Evolutionary conservation across 805 yeast genomes (phyloP).

Genomic region (Wickerhamiella sorbophila): DNA sequence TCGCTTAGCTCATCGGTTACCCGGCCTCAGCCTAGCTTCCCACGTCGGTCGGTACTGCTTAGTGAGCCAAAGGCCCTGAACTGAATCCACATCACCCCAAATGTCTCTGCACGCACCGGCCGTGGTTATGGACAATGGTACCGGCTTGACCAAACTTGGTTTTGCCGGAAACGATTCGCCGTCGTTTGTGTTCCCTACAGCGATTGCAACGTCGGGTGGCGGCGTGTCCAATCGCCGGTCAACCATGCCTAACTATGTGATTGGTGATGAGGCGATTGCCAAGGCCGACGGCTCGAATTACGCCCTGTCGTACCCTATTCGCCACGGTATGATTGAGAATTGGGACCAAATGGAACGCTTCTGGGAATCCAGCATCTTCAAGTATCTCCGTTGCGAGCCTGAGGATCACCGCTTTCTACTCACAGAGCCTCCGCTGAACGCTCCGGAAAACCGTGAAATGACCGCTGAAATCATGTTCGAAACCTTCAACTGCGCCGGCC

Average conservation of each 20-base stretch:
- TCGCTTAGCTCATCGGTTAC: too few species aligned
- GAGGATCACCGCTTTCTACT: constrained; percentile 92
- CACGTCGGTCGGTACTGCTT: too few species aligned
- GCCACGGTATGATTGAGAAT: constrained; percentile 96
- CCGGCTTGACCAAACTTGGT: constrained; percentile 93
- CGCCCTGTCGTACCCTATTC: constrained; percentile 78
- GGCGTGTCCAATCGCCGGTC: constrained; percentile 20
- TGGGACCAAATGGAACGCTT: constrained; percentile 99
- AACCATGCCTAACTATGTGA: constrained; percentile 61
- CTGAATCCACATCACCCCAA: not conserved
- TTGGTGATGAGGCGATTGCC: constrained; percentile 87
- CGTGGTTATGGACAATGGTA: constrained; percentile 52
- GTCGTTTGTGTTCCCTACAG: constrained; percentile 93
- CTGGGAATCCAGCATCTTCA: constrained; percentile 95
- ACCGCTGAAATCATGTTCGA: constrained; percentile 99
- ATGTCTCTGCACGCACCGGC: constrained; percentile 20
- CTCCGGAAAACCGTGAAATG: constrained; percentile 98
- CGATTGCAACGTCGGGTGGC: constrained; percentile 55
- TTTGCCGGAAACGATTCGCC: constrained; percentile 98
- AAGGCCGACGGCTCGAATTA: constrained; percentile 89
- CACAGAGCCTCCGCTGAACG: constrained; percentile 97
- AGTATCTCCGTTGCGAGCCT: constrained; percentile 93
- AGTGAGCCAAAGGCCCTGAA: not conserved
- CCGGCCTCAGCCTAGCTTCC: too few species aligned
- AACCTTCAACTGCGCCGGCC: constrained; percentile 95